phyloP scores from a whole-genome alignment of 179 eudicot genomes.

The Spergularia azorica region DNA sequence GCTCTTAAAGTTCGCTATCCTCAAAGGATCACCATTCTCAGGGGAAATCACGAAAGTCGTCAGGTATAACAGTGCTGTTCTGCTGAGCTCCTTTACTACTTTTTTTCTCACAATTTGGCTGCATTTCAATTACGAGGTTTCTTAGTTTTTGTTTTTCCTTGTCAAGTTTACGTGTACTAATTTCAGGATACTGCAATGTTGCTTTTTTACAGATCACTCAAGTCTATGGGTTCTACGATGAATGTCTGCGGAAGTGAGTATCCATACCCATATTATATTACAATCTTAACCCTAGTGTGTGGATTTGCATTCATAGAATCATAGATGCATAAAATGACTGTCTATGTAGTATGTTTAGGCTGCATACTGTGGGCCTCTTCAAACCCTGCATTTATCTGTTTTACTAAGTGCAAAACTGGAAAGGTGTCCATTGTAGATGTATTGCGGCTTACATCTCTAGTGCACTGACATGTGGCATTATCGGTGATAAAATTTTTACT shows the following conservation, averaged over 20 bases:
- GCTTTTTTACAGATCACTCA: slow-evolving; percentile 71
- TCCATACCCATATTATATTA: slow-evolving; percentile 16
- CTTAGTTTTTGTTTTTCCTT: not conserved
- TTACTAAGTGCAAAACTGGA: too few relatives aligned
- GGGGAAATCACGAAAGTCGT: slow-evolving; percentile 98
- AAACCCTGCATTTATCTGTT: not conserved
- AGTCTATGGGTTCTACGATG: slow-evolving; percentile 94
- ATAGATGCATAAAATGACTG: not conserved
- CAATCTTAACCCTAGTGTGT: slow-evolving; percentile 2
- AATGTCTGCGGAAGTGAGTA: slow-evolving; percentile 95
- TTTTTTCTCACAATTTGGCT: not conserved
- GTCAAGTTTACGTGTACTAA: slow-evolving; percentile 10
- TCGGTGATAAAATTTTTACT: not conserved
- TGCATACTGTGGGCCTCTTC: not conserved
- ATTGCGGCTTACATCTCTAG: not conserved
- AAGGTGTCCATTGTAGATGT: slow-evolving; percentile 1
- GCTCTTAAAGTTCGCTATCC: slow-evolving; percentile 93
- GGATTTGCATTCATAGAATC: not conserved
- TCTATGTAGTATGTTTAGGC: not conserved
- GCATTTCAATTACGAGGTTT: not conserved
- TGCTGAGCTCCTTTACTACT: not conserved
- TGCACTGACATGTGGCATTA: not conserved
- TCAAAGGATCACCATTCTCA: slow-evolving; percentile 86
- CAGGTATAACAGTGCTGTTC: slow-evolving; percentile 51
- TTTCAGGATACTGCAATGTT: not conserved